Base-by-base conservation (phyloP, 345 rosid species). In the Leavenworthia alabamica region DNA sequence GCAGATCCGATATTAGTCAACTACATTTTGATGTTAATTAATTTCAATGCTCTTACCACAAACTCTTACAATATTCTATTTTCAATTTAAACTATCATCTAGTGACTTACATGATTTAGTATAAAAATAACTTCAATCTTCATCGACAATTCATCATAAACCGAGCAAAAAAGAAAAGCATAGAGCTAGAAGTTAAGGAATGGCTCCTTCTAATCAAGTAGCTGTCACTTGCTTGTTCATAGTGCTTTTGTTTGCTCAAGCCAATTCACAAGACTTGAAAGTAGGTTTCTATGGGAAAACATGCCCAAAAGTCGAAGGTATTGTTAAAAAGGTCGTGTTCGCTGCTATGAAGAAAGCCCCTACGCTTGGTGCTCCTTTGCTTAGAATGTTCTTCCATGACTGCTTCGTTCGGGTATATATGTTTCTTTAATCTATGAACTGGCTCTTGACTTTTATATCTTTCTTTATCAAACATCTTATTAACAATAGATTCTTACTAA, bases 361-460 rank as follows among this genome's bases (percentile, higher is more conserved):
- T 2, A 56, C 83, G 4, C 73, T 85, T 10, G 80, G 80, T 13
- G 88, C 73, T 11, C 86, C 93, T 44, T 43, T 88, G 66, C 50
- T 91, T 28, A 76, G 98, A 60, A 64, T 88, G 88, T 81, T 80
- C 56, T 88, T 91, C 40, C 96, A 91, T 24, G 98, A 91, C 49
- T 91, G 96, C 48, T 88, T 88, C 27, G 85, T 88, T 10, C 37
- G 82, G 74, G 96, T 91, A 77, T 64, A 13, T n/a, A n/a, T n/a
- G n/a, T n/a, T 7, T 15, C 35, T 14, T 36, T 36, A 5, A 40
- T 29, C 26, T n/a, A 26, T 49, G 53, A 8, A n/a, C n/a, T n/a
- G n/a, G n/a, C n/a, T n/a, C n/a, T n/a, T n/a, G n/a, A n/a, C n/a
- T n/a, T n/a, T n/a, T n/a, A n/a, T n/a, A n/a, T n/a, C n/a, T n/a